Conservation (phyloP, 805 yeast genomes). For the Ogataea degrootiae region DNA sequence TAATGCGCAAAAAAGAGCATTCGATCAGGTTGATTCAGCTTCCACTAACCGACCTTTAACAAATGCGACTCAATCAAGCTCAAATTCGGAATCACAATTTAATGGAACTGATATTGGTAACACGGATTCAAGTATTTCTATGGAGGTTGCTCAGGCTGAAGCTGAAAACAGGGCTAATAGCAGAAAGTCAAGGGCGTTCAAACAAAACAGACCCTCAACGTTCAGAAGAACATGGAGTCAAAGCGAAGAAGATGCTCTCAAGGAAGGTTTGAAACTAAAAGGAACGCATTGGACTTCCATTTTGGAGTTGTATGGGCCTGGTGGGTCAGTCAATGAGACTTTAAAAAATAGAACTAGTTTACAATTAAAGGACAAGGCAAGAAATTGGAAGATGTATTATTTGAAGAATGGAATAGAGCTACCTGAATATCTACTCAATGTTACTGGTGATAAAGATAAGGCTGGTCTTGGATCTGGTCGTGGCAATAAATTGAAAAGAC, state of each 20-base stretch:
- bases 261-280: conserved; percentile 71
- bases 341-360: conserved; percentile 85
- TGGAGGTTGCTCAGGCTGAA: too few relatives aligned
- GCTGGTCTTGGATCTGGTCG: conserved; percentile 4
- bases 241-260: conserved; percentile 81
- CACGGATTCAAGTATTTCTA: too few relatives aligned
- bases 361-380: conserved; percentile 92
- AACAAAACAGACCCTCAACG: conserved; percentile 26
- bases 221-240: conserved; percentile 76
- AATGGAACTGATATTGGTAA: too few relatives aligned
- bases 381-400: conserved; percentile 90
- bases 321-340: conserved; percentile 79
- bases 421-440: conserved; percentile 75
- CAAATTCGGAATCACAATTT: too few relatives aligned
- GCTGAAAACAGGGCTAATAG: conserved; percentile 2
- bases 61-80: too few relatives aligned
- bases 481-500: conserved; percentile 13
- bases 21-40: not conserved
- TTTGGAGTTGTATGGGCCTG: conserved; percentile 86
- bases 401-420: conserved; percentile 69
- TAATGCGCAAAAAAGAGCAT: conserved; percentile 2
- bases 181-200: conserved; percentile 10
- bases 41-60: not conserved
- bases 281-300: conserved; percentile 97
- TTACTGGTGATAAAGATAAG: conserved; percentile 75